These are phyloP conservation scores for Ophiobolus disseminans DNA, from an alignment of 2,329 filamentous ascomycete species.

Conservation along the genomic window DNA sequence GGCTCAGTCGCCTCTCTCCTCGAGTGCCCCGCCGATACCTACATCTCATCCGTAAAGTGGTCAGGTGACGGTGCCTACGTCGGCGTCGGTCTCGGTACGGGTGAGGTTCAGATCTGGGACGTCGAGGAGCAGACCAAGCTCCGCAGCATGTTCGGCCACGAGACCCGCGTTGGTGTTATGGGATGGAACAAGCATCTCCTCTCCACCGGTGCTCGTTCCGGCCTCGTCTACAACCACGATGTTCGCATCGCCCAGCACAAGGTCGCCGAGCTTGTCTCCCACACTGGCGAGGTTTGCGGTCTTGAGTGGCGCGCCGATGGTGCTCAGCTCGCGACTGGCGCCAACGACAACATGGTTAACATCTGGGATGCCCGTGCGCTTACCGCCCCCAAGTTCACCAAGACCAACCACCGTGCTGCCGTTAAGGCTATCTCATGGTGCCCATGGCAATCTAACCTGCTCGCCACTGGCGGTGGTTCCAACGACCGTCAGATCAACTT, in stretches of 20 bases:
- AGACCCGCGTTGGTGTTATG: slow-evolving; percentile 96
- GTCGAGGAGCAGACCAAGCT: slow-evolving; percentile 94
- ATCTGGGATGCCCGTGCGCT: slow-evolving; percentile 98
- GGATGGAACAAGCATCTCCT: slow-evolving; percentile 98
- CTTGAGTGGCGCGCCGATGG: slow-evolving; percentile 98
- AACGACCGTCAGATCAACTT: slow-evolving; percentile 99
- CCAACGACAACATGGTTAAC: slow-evolving; percentile 98
- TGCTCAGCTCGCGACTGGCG: slow-evolving; percentile 94
- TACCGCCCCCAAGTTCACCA: slow-evolving; percentile 95
- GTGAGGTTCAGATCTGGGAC: slow-evolving; percentile 99
- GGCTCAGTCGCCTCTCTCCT: slow-evolving; percentile 88
- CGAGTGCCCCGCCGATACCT: slow-evolving; percentile 88
- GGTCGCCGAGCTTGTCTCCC: slow-evolving; percentile 92
- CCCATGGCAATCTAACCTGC: slow-evolving; percentile 97
- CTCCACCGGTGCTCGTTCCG: slow-evolving; percentile 91
- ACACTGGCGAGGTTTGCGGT: slow-evolving; percentile 97
- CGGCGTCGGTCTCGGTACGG: slow-evolving; percentile 89
- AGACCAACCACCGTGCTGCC: slow-evolving; percentile 98
- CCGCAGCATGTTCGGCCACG: slow-evolving; percentile 97
- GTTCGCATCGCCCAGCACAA: slow-evolving; percentile 98
- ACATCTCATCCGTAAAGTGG: slow-evolving; percentile 99
- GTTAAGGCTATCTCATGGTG: slow-evolving; percentile 99
- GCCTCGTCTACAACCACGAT: slow-evolving; percentile 97
- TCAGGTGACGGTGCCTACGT: slow-evolving; percentile 97
- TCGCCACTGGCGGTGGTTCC: slow-evolving; percentile 93